Percentiles rank a stretch among this genome's conserved stretches.
Conservation (phyloP, 768 basidiomycete species). For the Cantharellus cinnabarinus region DNA sequence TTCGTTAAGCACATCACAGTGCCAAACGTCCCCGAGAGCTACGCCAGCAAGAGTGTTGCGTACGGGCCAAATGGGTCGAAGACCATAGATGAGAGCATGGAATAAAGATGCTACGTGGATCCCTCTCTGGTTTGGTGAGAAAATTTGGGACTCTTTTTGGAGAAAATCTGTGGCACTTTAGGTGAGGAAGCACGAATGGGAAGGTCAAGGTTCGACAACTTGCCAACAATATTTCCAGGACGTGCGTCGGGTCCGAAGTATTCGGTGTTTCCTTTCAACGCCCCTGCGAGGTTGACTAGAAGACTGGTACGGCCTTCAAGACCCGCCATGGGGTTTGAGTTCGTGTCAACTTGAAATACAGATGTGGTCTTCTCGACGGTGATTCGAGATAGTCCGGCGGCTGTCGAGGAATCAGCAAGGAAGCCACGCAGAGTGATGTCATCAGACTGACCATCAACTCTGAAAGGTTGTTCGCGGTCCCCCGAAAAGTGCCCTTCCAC, state of each 20-base stretch:
- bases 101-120: conserved; percentile 65
- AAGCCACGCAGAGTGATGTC: neutral
- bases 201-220: conserved; percentile 3
- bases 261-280: conserved; percentile 39
- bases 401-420: neutral
- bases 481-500: conserved; percentile 62
- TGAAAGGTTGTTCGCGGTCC: conserved; percentile 33
- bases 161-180: conserved; percentile 2
- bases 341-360: conserved; percentile 58
- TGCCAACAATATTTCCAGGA: conserved; percentile 70
- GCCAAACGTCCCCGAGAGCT: conserved; percentile 87
- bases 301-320: conserved; percentile 70
- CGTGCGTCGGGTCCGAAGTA: conserved; percentile 58
- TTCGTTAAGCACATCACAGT: conserved; percentile 32
- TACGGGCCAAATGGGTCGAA: conserved; percentile 77
- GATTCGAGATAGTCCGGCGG: conserved; percentile 18
- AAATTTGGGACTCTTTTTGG: neutral
- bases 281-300: conserved; percentile 48
- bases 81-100: conserved; percentile 58
- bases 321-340: conserved; percentile 69
- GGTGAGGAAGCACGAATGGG: neutral
- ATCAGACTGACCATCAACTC: conserved; percentile 51
- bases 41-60: conserved; percentile 46
- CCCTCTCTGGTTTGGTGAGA: conserved; percentile 12
- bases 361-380: conserved; percentile 35